phyloP scores from a whole-genome alignment of 345 rosid species.

The Acer yangbiense region DNA sequence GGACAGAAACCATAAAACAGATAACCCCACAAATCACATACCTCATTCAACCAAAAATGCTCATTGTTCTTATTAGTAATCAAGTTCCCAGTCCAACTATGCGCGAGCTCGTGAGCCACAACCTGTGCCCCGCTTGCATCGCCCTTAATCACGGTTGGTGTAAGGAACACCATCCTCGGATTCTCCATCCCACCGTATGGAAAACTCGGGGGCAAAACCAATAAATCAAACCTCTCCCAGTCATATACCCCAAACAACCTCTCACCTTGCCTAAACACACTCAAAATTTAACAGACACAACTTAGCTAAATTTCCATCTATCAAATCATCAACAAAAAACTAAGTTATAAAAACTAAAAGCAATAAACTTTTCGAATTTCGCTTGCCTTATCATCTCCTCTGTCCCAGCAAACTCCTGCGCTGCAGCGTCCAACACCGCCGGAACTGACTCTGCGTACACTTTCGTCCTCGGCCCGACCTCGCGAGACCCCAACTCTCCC shows the following conservation, averaged over 20 bases:
- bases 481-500: constrained; percentile 77
- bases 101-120: constrained; percentile 92
- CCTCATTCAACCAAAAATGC: constrained; percentile 99
- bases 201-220: constrained; percentile 91
- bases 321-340: no score
- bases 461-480: constrained; percentile 88
- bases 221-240: constrained; percentile 90
- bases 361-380: not conserved
- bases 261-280: constrained; percentile 55
- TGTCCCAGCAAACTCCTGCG: constrained; percentile 78
- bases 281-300: not conserved
- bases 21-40: constrained; percentile 7
- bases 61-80: constrained; percentile 85
- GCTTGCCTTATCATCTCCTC: constrained; percentile 74
- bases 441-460: constrained; percentile 67
- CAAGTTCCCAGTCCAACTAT: constrained; percentile 94
- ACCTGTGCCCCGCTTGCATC: constrained; percentile 87
- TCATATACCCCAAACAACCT: constrained; percentile 70
- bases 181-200: constrained; percentile 97
- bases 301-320: not conserved
- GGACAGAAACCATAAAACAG: constrained; percentile 6
- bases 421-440: constrained; percentile 70
- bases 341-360: no score
- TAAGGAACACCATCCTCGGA: constrained; percentile 84
- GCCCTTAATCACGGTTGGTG: constrained; percentile 91